Evolutionary conservation across 495 filamentous ascomycete genomes (phyloP).

Genomic region (Aspergillus saccharolyticus): DNA sequence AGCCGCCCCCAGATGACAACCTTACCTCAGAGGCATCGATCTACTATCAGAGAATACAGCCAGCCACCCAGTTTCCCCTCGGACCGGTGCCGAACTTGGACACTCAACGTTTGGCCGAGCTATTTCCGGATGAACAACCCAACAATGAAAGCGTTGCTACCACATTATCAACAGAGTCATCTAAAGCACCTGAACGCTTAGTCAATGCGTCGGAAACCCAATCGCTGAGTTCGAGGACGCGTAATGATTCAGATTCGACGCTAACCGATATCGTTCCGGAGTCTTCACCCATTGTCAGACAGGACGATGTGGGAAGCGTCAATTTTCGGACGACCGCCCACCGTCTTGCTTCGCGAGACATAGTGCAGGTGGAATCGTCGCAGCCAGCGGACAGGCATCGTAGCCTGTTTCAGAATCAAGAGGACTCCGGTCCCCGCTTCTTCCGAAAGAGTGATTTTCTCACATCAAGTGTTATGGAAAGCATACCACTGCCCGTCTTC

Average conservation of each 20-base stretch:
- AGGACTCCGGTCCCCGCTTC: conserved; percentile 17
- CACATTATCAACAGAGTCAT: conserved; percentile 9
- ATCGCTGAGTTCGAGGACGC: conserved; percentile 6
- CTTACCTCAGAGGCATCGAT: conserved; percentile 39
- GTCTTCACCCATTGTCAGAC: conserved; percentile 33
- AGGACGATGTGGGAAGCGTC: conserved; percentile 10
- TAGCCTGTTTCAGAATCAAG: conserved; percentile 4
- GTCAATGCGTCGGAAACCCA: background rate
- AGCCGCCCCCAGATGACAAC: conserved; percentile 23
- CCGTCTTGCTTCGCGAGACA: conserved; percentile 20
- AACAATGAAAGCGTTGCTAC: conserved; percentile 16
- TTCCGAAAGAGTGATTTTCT: conserved; percentile 37
- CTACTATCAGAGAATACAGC: conserved; percentile 36
- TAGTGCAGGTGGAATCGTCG: conserved; percentile 43
- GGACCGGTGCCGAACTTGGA: conserved; percentile 40
- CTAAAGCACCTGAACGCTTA: conserved; percentile 4
- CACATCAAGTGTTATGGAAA: conserved; percentile 46
- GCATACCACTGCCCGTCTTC: conserved; percentile 37
- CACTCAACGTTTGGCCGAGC: conserved; percentile 39
- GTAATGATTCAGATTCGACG: conserved; percentile 22
- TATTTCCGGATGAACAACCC: conserved; percentile 36
- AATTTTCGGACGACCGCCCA: conserved; percentile 15
- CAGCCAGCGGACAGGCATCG: conserved; percentile 34
- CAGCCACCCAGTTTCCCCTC: conserved; percentile 40
- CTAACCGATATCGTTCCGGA: conserved; percentile 37